Conservation (phyloP, 176 grass and related monocot species). For the maize (Zea mays) region Zm-B73-REFERENCE-NAM-5.0 NC_050100.1:140910501-140911000, state of each 20-base stretch:
- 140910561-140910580: conserved; percentile 99
- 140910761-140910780: background rate
- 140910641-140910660: background rate
- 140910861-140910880: background rate
- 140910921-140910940: background rate
- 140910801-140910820: background rate
- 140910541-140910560: conserved; percentile 89
- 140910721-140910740: background rate
- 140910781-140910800: background rate
- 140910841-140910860: background rate
- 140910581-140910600: conserved; percentile 98
- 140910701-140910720: background rate
- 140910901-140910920: background rate
- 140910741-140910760: background rate
- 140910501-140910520: conserved; percentile 94
- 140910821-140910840: background rate
- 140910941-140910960: background rate
- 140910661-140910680: background rate
- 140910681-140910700: background rate
- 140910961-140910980: background rate
- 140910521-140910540: conserved; percentile 77
- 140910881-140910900: background rate
- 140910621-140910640: conserved; percentile 48
- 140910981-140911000: background rate
- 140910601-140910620: conserved; percentile 86